These are phyloP conservation scores for Cucumis hystrix DNA, from an alignment of 306 rosid genomes.

Conservation along the genomic window DNA sequence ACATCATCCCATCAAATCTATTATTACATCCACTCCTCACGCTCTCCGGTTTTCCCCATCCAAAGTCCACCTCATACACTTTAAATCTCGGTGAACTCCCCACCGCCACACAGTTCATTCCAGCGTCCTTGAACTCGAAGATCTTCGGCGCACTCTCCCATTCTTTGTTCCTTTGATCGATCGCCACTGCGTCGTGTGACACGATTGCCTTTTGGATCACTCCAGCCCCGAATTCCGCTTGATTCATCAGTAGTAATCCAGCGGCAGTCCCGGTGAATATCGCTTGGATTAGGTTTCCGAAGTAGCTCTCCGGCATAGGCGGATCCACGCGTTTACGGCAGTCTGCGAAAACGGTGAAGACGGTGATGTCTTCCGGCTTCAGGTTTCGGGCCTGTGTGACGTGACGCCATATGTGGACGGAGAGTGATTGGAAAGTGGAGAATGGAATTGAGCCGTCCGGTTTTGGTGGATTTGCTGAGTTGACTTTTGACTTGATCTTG, in stretches of 20 bases:
- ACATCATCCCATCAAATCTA: conserved; percentile 85
- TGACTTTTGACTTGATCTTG: conserved; percentile 60
- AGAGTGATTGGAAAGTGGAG: conserved; percentile 83
- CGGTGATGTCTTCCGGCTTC: conserved; percentile 79
- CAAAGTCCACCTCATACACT: conserved; percentile 88
- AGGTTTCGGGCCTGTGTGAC: conserved; percentile 61
- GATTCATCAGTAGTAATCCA: conserved; percentile 38
- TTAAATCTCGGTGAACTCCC: conserved; percentile 96
- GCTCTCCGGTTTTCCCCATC: conserved; percentile 70
- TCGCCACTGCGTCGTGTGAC: conserved; percentile 34
- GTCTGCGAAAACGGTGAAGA: conserved; percentile 83
- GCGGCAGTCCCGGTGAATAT: conserved; percentile 62
- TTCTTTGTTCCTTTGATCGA: conserved; percentile 58
- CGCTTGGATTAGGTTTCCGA: conserved; percentile 87
- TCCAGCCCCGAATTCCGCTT: conserved; percentile 51
- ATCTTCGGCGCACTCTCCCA: conserved; percentile 89
- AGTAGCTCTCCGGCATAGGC: conserved; percentile 73
- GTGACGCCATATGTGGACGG: conserved; percentile 85
- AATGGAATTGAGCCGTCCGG: conserved; percentile 60
- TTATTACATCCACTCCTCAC: conserved; percentile 90
- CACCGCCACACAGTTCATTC: conserved; percentile 82
- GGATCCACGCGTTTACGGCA: conserved; percentile 80
- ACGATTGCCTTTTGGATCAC: conserved; percentile 60
- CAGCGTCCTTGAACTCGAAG: conserved; percentile 81
- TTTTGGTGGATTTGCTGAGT: conserved; percentile 22